phyloP scores from a whole-genome alignment of 2,329 filamentous ascomycete genomes.

The Alternaria brassicae region DNA sequence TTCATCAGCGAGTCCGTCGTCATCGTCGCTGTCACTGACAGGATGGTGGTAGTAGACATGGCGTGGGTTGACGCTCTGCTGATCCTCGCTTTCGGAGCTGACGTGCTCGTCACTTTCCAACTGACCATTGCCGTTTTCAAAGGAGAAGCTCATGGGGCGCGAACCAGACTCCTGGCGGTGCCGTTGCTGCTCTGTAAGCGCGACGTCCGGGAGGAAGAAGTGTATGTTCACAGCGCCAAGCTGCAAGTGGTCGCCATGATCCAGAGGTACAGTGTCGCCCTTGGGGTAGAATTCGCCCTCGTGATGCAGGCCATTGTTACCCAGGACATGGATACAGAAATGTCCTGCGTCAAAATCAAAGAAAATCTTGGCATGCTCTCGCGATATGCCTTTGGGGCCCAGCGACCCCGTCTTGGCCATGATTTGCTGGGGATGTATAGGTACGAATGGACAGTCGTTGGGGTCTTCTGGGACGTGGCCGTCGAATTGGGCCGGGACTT shows the following conservation, averaged over 20 bases:
- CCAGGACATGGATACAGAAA: constrained; percentile 70
- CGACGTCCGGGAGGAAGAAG: constrained; percentile 68
- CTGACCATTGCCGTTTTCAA: constrained; percentile 67
- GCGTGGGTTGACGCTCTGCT: constrained; percentile 43
- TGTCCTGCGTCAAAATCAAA: constrained; percentile 69
- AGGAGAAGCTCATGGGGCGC: constrained; percentile 75
- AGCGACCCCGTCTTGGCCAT: constrained; percentile 57
- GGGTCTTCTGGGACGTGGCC: constrained; percentile 66
- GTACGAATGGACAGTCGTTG: constrained; percentile 69
- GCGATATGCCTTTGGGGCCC: constrained; percentile 75
- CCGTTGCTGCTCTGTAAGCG: constrained; percentile 58
- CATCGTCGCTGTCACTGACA: constrained; percentile 37
- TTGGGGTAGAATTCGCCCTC: constrained; percentile 32
- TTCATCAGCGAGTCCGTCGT: constrained; percentile 35
- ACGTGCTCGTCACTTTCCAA: constrained; percentile 58
- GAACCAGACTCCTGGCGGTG: constrained; percentile 59
- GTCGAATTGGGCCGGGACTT: constrained; percentile 59
- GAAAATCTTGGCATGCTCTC: constrained; percentile 74
- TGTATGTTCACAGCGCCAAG: constrained; percentile 73
- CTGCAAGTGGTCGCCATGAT: constrained; percentile 71
- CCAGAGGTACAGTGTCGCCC: constrained; percentile 55
- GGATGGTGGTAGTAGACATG: constrained; percentile 46
- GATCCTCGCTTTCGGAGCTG: constrained; percentile 42
- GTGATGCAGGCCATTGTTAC: constrained; percentile 69
- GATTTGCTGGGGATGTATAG: constrained; percentile 69